Evolutionary conservation across 805 yeast species (phyloP).

Genomic region (Hanseniaspora lachancei): DNA sequence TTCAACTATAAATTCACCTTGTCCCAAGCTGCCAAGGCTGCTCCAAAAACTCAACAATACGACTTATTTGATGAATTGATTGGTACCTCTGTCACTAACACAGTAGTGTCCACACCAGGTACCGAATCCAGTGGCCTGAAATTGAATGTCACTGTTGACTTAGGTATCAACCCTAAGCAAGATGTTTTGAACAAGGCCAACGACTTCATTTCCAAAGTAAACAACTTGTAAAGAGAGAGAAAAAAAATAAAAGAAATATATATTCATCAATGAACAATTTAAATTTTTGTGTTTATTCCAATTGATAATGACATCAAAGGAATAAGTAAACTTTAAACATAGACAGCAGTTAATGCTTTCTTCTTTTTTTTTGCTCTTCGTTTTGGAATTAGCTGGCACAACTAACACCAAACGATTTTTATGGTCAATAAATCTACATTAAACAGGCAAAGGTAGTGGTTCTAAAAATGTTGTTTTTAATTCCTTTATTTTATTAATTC

Average conservation of each 20-base stretch:
- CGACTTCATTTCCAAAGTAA: constrained; percentile 3
- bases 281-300: neutral
- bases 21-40: neutral
- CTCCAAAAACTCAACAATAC: neutral
- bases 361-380: too few relatives aligned
- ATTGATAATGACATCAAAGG: too few relatives aligned
- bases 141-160: neutral
- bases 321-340: too few relatives aligned
- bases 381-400: too few relatives aligned
- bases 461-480: too few relatives aligned
- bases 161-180: constrained; percentile 4
- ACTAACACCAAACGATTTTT: too few relatives aligned
- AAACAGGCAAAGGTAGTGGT: too few relatives aligned
- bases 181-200: constrained; percentile 6
- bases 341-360: too few relatives aligned
- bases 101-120: neutral
- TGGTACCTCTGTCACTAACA: neutral
- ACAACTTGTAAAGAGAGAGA: neutral
- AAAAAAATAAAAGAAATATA: neutral
- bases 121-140: neutral
- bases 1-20: constrained; percentile 16
- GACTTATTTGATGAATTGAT: constrained; percentile 7
- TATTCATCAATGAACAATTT: neutral
- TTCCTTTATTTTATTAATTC: neutral
- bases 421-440: too few relatives aligned